These are phyloP conservation scores for Pleurotus djamor DNA, from an alignment of 768 basidiomycete species.

Conservation along the genomic window DNA sequence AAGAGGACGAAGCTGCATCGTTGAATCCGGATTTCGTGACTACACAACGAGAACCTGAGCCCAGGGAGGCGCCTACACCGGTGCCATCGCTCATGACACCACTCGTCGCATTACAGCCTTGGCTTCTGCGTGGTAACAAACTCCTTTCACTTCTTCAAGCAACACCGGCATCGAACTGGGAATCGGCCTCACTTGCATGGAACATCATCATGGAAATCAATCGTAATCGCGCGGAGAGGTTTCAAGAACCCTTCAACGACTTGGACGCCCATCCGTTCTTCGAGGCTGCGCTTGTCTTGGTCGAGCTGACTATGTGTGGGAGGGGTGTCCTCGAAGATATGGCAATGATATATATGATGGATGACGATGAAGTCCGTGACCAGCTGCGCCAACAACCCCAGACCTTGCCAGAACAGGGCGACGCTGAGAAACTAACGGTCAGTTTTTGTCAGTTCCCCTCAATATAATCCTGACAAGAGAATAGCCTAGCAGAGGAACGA, in stretches of 20 bases:
- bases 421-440: constrained; percentile 25
- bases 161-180: constrained; percentile 23
- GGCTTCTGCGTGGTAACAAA: constrained; percentile 65
- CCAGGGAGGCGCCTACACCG: no score
- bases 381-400: constrained; percentile 33
- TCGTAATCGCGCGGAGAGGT: constrained; percentile 54
- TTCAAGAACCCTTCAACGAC: constrained; percentile 31
- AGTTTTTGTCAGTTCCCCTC: neutral
- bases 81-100: no score
- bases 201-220: constrained; percentile 55
- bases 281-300: constrained; percentile 63
- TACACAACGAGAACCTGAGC: constrained; percentile 50
- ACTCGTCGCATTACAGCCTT: constrained; percentile 30
- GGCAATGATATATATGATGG: constrained; percentile 66
- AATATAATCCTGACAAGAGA: neutral
- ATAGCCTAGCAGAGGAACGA: constrained; percentile 32
- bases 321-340: constrained; percentile 76
- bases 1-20: neutral
- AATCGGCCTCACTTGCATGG: constrained; percentile 23
- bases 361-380: constrained; percentile 50
- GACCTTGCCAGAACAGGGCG: constrained; percentile 19
- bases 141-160: neutral
- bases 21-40: constrained; percentile 35
- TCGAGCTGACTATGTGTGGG: constrained; percentile 57
- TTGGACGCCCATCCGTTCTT: constrained; percentile 44